These are phyloP conservation scores for Oropetium thomaeum DNA, from an alignment of 176 grass and related monocot genomes.

Conservation along the genomic window DNA sequence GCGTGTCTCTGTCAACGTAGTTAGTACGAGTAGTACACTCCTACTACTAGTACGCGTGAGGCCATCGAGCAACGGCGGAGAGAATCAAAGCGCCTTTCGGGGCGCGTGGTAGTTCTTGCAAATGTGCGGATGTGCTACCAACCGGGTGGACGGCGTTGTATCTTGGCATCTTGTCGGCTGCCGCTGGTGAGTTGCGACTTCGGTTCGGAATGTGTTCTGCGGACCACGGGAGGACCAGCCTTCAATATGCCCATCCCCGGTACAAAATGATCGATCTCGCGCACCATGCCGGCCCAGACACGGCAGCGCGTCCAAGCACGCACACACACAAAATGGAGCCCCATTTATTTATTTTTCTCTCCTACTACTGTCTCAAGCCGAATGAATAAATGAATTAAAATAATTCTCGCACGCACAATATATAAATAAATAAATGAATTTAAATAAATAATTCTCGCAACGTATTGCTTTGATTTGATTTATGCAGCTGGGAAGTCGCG, in stretches of 20 bases:
- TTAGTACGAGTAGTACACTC: no score
- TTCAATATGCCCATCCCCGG: neutral
- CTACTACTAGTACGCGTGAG: neutral
- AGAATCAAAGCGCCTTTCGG: neutral
- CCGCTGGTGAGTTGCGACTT: no score
- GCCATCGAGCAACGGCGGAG: neutral
- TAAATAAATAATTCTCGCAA: neutral
- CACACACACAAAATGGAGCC: neutral
- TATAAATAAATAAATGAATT: neutral
- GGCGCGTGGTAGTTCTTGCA: neutral
- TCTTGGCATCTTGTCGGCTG: no score
- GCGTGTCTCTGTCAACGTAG: neutral
- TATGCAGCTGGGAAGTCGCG: slow-evolving; percentile 8
- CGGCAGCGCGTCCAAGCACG: neutral
- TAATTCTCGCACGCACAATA: no score
- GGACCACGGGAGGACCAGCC: neutral
- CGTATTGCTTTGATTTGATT: neutral
- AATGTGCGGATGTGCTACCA: neutral
- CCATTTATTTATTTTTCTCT: neutral
- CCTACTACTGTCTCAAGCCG: neutral
- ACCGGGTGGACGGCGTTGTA: neutral
- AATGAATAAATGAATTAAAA: neutral
- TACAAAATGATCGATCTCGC: neutral
- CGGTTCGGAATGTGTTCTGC: no score
- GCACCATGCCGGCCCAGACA: neutral